phyloP scores from a whole-genome alignment of 2,329 filamentous ascomycete genomes.

The Fusarium buharicum region DNA sequence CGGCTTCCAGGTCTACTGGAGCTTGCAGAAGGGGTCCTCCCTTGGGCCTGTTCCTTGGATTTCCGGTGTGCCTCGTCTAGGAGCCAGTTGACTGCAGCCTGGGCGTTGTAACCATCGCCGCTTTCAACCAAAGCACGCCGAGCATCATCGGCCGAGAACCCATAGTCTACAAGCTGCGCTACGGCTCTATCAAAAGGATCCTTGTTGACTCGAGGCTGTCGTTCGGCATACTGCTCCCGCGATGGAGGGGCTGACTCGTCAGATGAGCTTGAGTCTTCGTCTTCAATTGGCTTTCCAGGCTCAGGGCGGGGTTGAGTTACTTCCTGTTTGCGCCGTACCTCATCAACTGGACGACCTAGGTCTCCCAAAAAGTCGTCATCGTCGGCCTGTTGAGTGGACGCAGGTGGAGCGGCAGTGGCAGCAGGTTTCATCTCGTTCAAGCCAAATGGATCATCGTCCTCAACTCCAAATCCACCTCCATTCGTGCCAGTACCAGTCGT shows the following conservation, averaged over 20 bases:
- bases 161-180: constrained; percentile 92
- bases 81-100: constrained; percentile 88
- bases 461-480: constrained; percentile 59
- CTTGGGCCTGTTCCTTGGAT: constrained; percentile 76
- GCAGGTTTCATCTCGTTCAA: constrained; percentile 69
- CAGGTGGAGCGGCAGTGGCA: constrained; percentile 48
- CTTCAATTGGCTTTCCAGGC: constrained; percentile 67
- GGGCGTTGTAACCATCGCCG: constrained; percentile 80
- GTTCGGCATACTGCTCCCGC: constrained; percentile 36
- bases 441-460: constrained; percentile 92
- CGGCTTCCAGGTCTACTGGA: constrained; percentile 37
- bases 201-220: constrained; percentile 44
- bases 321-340: constrained; percentile 63
- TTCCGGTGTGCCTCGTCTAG: constrained; percentile 91
- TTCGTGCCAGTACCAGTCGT: constrained; percentile 46
- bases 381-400: constrained; percentile 52
- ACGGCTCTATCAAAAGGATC: constrained; percentile 77
- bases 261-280: constrained; percentile 59
- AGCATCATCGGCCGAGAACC: constrained; percentile 88
- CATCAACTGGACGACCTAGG: constrained; percentile 71
- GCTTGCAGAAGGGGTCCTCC: constrained; percentile 59
- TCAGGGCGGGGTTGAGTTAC: constrained; percentile 56
- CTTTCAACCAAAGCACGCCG: constrained; percentile 81
- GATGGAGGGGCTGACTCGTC: constrained; percentile 51
- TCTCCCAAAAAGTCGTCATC: constrained; percentile 75